phyloP scores from a whole-genome alignment of 2,329 filamentous ascomycete species.

The Penicillium sp. region DNA sequence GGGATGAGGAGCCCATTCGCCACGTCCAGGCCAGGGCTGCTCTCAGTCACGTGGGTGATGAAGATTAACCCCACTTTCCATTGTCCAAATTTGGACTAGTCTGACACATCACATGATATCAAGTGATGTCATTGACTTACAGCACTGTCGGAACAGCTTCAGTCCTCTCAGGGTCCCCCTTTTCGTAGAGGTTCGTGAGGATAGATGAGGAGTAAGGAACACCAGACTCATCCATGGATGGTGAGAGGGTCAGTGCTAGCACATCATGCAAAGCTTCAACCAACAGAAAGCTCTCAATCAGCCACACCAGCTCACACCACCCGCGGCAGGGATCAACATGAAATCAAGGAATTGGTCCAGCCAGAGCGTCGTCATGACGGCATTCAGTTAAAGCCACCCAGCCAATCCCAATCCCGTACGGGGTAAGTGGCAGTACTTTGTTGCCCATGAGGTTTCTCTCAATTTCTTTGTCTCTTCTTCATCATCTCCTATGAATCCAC shows the following conservation, averaged over 20 bases:
- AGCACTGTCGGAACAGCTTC: neutral
- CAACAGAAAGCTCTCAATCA: neutral
- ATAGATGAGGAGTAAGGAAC: neutral
- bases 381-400: conserved; percentile 2
- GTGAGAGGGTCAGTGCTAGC: neutral
- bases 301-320: neutral
- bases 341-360: conserved; percentile 17
- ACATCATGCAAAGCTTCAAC: neutral
- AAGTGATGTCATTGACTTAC: conserved; percentile 22
- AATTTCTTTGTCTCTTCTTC: neutral
- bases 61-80: neutral
- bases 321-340: conserved; percentile 1
- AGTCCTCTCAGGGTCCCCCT: neutral
- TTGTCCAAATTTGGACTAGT: neutral
- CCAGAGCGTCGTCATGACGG: conserved; percentile 13
- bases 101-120: conserved; percentile 1
- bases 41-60: neutral
- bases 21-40: neutral
- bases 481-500: conserved; percentile 1
- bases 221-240: neutral
- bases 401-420: neutral
- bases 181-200: neutral
- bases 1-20: neutral
- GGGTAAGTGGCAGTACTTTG: neutral
- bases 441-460: neutral